Base-by-base conservation (phyloP, 495 filamentous ascomycete genomes). In the Penicillium ochrochloron region DNA sequence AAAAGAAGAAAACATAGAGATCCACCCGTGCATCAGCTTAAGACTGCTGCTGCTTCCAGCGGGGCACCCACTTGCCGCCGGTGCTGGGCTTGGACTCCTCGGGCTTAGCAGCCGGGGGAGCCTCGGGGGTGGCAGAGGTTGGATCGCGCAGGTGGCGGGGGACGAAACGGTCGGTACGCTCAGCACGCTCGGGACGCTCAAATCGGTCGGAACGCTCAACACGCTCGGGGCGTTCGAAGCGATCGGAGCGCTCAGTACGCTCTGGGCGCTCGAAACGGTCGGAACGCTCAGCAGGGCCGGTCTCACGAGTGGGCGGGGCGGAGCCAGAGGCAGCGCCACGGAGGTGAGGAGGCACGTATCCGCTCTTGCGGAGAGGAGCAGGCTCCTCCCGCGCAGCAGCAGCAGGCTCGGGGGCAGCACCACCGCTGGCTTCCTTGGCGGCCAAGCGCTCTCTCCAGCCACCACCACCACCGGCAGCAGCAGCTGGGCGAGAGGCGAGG, bases 391-490 rank as follows among this genome's bases (percentile, higher is more conserved):
- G 73, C 25, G 25, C 25, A 27, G 25, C 25, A 27, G 25, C 25
- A 51, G 70, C 64, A 35, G 73, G 54, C 69, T 70, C 57, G 66
- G 70, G 51, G 51, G 78, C 65, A 31, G 67, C 65, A 64, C 67
- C 67, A 46, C 72, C 80, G 35, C 73, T 71, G 50, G 81, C 74
- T 59, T 77, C 75, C 76, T 85, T 92, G 65, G 86, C 86, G 51
- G 90, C 90, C 76, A 91, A 81, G 50, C 92, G 86, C n/a, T 97
- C 93, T 77, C 93, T 89, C 93, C 93, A 97, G 70, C 83, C 86
- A 41, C 86, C 76, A 73, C 82, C 86, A 37, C 86, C 78, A 72
- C 82, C 86, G 37, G 31, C 31, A 56, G 31, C 88, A 70, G 74
- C 80, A 61, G 87, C 88, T 31, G 77, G 70, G 33, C 78, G 78